Base-by-base conservation (phyloP, 768 basidiomycete genomes). In the Phlebiopsis flavidoalba region DNA sequence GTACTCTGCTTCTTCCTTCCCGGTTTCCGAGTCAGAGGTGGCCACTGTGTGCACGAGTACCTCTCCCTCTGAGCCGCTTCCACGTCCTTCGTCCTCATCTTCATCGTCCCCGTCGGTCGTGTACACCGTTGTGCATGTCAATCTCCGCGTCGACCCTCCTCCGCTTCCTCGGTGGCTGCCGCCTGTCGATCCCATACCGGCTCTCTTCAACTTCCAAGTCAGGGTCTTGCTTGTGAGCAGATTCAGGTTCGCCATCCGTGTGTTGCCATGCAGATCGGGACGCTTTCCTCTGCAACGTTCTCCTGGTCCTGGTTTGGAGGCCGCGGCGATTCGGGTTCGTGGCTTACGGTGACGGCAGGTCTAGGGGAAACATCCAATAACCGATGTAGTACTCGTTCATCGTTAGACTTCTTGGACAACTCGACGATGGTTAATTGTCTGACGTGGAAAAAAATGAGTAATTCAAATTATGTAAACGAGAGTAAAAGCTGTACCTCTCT, bases 361-460 rank as follows among this genome's bases (percentile, higher is more conserved):
- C 53, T 57, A 8, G 70, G 69, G 15, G 65, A 54, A 26, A 86
- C 72, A 4, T 81, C 83, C 12, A 90, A 73, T 55, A 86, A 73
- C 22, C 78, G 74, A 62, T 93, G 91, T 56, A 93, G 70, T 0
- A 75, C 70, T 57, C 80, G 72, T 57, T 77, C 77, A 64, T 87
- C 74, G 67, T n/a, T 89, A 88, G 14, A 93, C 75, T 61, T 91
- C 88, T 67, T 83, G 79, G 2, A 91, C 82, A 2, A 89, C 75
- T 52, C 76, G 77, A 31, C 92, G 83, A 65, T 90, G 88, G 60
- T 88, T 88, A 56, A 91, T 81, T 0, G 86, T 90, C 89, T 93
- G 66, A 3, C 53, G 14, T 12, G 58, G 60, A 12, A 17, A 14
- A 31, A 55, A 47, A 47, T 50, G 47, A 50, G 37, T 31, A 63